Evolutionary conservation across 2,329 filamentous ascomycete genomes (phyloP), one percentile per base, ranked within the genome.

Genomic region (Ustulina deusta): DNA sequence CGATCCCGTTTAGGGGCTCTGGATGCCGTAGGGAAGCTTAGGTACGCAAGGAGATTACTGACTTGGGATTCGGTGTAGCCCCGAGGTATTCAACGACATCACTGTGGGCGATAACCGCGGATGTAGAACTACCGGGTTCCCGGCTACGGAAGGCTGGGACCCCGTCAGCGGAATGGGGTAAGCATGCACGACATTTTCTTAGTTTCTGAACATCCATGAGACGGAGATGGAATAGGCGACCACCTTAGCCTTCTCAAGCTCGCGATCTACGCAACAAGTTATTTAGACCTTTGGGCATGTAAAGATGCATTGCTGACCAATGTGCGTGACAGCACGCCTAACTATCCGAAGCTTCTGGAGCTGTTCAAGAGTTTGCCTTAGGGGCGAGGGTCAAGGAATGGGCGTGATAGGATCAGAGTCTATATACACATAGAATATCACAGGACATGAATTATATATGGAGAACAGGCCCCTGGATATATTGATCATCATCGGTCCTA

Each of bases 81-180:
- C 78, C 0, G 74, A 79, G 20, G 80, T 78, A 2, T 78, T 80
- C 65, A 80, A 76, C 0, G 80, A 83, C 68, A 74, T 84, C 65
- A 81, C 76, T 0, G 72, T 67, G 1, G 82, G 82, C 0, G 77
- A 75, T 48, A 82, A 81, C 51, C 75, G 76, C 0, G 78, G 75
- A 10, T 81, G 80, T 32, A 74, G 74, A 20, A 78, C 80, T 1
- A 77, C 78, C 1, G 83, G 83, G 22, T 83, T 85, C 51, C 77
- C 78, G 32, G 80, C 80, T 38, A 79, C 78, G 2, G 77, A 79
- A 22, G 80, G 81, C 1, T 81, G 80, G 80, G 80, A 81, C 70
- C 79, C 80, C 1, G 79, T 81, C 1, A 77, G 77, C 3, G 80
- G 80, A 13, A 74, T 81, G 46, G 80, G 75, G 74, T 75, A 67